Conservation (phyloP, 352 stramenopile genomes). For the Globisporangium acanthophoron region DNA sequence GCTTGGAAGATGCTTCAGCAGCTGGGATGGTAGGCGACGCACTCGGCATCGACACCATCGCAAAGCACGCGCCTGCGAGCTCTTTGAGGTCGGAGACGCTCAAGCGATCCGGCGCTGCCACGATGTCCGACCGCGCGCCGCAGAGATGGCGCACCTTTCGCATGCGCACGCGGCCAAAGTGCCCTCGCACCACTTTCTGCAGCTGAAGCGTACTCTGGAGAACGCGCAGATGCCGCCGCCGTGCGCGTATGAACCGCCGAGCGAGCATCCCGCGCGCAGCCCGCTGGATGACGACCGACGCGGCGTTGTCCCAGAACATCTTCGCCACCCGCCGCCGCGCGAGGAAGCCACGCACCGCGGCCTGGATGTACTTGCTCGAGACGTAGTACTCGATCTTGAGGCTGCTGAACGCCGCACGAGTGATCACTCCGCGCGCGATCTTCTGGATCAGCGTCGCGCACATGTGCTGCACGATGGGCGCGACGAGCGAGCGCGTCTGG, state of each 20-base stretch:
- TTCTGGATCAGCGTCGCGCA: slow-evolving; percentile 80
- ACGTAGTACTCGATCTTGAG: slow-evolving; percentile 69
- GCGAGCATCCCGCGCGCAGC: slow-evolving; percentile 48
- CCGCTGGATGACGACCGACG: slow-evolving; percentile 55
- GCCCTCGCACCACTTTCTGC: slow-evolving; percentile 55
- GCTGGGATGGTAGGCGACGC: slow-evolving; percentile 4
- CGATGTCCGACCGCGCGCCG: slow-evolving; percentile 20
- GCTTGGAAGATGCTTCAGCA: slow-evolving; percentile 1
- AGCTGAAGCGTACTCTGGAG: slow-evolving; percentile 27
- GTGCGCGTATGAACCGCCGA: slow-evolving; percentile 22
- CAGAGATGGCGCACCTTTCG: slow-evolving; percentile 39
- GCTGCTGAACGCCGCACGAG: slow-evolving; percentile 40
- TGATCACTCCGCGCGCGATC: slow-evolving; percentile 62
- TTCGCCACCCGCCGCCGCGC: slow-evolving; percentile 50
- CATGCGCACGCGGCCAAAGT: slow-evolving; percentile 59
- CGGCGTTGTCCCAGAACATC: slow-evolving; percentile 61
- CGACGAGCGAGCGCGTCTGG: slow-evolving; percentile 14
- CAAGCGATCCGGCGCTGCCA: slow-evolving; percentile 19
- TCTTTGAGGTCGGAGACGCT: slow-evolving; percentile 42
- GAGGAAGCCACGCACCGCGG: slow-evolving; percentile 59
- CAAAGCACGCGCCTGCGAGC: slow-evolving; percentile 40
- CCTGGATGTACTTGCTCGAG: slow-evolving; percentile 75
- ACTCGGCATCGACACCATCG: slow-evolving; percentile 40
- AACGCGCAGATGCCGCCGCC: slow-evolving; percentile 12
- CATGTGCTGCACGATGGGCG: slow-evolving; percentile 50